Base-by-base conservation (phyloP, 257 asterid genomes). In the Nemophila menziesii region DNA sequence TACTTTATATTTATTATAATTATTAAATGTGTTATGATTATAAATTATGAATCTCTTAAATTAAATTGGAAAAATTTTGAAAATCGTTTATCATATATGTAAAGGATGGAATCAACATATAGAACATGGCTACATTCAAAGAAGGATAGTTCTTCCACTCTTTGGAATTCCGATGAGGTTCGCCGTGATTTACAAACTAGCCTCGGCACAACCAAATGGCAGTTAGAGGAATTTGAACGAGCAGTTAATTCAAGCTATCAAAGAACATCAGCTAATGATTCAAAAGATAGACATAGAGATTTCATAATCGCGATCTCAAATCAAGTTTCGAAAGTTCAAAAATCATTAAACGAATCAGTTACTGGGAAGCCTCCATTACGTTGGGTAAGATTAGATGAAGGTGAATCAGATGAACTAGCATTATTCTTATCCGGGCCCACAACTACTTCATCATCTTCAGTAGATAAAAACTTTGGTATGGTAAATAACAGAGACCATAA, bases 151-250 rank as follows among this genome's bases (percentile, higher is more conserved):
- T 50, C 69, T 6, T n/a, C n/a, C n/a, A 72, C 82, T 20, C 48
- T 46, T 49, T 83, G 95, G 97, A 72, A 75, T 60, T 43, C 65
- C 12, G 84, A 78, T 13, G 97, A 77, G 61, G 76, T 89, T 39
- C 69, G 79, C 2, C 68, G 92, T 55, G 90, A 84, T 73, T 82
- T 84, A 48, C 76, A 67, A 24, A 78, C 92, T 43, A 67, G 80
- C 48, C 77, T 80, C 33, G 97, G 95, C 60, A 83, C 97, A 18
- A 58, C 95, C 39, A 89, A 89, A 67, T 89, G 97, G 95, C 84
- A 84, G 94, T 56, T 89, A 77, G 96, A 89, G 46, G 94, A 89
- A 65, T 84, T 89, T 22, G 96, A 66, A 45, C 78, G 82, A n/a
- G 98, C 96, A 17, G 94, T 77, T 22, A 72, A 52, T 56, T 69